These are phyloP conservation scores for Alloascoidea hylecoeti DNA, from an alignment of 805 yeast genomes.

Conservation along the genomic window DNA sequence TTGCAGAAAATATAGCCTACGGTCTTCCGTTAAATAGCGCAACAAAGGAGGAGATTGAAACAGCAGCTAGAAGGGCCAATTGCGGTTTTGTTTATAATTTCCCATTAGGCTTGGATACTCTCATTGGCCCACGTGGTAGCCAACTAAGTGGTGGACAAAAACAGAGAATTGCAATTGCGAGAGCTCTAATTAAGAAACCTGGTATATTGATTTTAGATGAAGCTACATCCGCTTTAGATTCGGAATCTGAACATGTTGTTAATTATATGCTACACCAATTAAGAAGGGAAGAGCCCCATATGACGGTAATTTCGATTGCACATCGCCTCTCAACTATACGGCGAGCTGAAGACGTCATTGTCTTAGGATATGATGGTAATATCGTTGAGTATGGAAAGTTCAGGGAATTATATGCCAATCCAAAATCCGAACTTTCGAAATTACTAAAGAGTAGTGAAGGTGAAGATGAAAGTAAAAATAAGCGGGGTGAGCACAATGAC, in stretches of 20 bases:
- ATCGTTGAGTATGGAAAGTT: conserved; percentile 65
- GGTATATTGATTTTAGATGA: conserved; percentile 78
- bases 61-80: conserved; percentile 59
- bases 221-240: conserved; percentile 88
- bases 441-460: conserved; percentile 19
- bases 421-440: conserved; percentile 28
- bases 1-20: conserved; percentile 71
- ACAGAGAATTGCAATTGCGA: conserved; percentile 83
- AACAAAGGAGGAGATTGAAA: conserved; percentile 43
- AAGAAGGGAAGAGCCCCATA: conserved; percentile 34
- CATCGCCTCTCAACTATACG: conserved; percentile 83
- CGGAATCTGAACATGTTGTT: conserved; percentile 77
- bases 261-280: conserved; percentile 54
- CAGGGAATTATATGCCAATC: conserved; percentile 30
- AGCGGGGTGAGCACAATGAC: conserved; percentile 4
- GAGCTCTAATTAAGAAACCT: conserved; percentile 73
- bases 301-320: conserved; percentile 76
- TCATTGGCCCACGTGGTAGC: conserved; percentile 76
- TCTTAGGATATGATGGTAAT: conserved; percentile 56
- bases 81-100: conserved; percentile 61
- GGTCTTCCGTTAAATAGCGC: conserved; percentile 38
- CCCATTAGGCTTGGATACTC: conserved; percentile 73
- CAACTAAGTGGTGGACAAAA: conserved; percentile 93
- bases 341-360: conserved; percentile 70
- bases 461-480: conserved; percentile 4